A percentile compares a stretch with the other conserved stretches of the same genome.
Evolutionary conservation across 2,329 filamentous ascomycete genomes (phyloP).

Genomic region (Gaeumannomyces tritici): DNA sequence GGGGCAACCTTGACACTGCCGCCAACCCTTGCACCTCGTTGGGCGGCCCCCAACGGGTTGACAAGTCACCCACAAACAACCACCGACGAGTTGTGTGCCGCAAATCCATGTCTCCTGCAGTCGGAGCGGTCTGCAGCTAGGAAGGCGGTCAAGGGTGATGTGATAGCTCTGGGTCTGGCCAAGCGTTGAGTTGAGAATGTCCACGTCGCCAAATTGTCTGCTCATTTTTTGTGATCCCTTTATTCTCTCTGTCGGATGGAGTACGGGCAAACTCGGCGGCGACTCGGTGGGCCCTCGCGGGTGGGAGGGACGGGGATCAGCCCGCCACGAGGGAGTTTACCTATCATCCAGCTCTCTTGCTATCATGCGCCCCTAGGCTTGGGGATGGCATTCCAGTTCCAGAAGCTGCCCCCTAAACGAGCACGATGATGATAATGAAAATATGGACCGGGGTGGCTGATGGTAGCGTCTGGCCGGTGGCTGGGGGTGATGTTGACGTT

Average conservation of each 20-base stretch:
- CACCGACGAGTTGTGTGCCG: no score
- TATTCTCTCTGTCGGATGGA: neutral
- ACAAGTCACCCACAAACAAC: neutral
- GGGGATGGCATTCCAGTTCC: neutral
- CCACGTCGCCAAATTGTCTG: neutral
- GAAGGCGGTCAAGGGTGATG: neutral
- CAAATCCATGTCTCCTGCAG: neutral
- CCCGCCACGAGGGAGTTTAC: neutral
- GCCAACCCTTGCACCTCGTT: neutral
- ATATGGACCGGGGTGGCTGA: neutral
- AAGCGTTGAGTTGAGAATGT: neutral
- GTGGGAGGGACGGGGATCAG: neutral
- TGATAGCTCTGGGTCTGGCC: neutral
- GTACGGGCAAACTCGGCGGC: neutral
- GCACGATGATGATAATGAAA: neutral
- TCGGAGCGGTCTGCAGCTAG: neutral
- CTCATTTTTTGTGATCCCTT: neutral
- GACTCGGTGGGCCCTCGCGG: neutral
- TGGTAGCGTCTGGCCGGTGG: no score
- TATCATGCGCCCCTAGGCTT: neutral
- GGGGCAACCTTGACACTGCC: neutral
- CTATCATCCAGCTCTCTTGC: neutral
- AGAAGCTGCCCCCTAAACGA: neutral
- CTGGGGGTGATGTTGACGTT: neutral
- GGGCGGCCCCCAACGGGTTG: neutral